phyloP scores from a whole-genome alignment of 495 filamentous ascomycete genomes.

The Penicillium soppii region DNA sequence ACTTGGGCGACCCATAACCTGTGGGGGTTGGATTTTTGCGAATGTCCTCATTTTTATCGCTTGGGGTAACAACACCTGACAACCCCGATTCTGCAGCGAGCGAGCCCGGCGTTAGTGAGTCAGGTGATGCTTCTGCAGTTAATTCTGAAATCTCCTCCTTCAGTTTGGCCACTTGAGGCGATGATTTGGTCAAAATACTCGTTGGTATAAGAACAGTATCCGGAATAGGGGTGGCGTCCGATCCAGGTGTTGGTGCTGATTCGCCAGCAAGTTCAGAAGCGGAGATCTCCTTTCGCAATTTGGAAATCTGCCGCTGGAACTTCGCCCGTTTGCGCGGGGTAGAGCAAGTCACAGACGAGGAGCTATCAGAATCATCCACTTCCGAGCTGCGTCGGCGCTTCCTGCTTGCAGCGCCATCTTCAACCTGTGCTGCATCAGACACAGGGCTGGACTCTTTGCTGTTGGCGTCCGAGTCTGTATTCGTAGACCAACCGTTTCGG shows the following conservation, averaged over 20 bases:
- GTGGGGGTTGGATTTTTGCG: conserved; percentile 9
- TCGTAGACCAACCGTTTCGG: conserved; percentile 76
- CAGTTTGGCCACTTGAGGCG: conserved; percentile 15
- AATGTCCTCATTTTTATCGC: conserved; percentile 3
- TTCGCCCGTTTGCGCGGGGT: conserved; percentile 40
- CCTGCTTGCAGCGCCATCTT: conserved; percentile 19
- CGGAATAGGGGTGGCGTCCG: conserved; percentile 13
- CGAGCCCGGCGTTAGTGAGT: not conserved
- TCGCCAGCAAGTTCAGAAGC: conserved; percentile 28
- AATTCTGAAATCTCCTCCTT: conserved; percentile 17
- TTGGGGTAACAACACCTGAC: not conserved
- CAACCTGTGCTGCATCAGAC: conserved; percentile 20
- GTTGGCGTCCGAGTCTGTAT: conserved; percentile 34
- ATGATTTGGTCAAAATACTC: not conserved
- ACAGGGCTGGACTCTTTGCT: conserved; percentile 41
- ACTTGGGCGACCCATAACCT: conserved; percentile 33
- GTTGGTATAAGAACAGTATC: conserved; percentile 10
- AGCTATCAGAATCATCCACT: conserved; percentile 33
- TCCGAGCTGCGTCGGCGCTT: conserved; percentile 47
- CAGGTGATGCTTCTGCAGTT: conserved; percentile 1
- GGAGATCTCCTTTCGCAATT: conserved; percentile 40
- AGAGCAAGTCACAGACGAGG: conserved; percentile 17
- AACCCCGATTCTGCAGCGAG: conserved; percentile 1
- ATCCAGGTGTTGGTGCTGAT: conserved; percentile 14
- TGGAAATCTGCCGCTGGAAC: conserved; percentile 40